Evolutionary conservation across 2,329 filamentous ascomycete genomes (phyloP).

Genomic region (Harringtonia lauricola): DNA sequence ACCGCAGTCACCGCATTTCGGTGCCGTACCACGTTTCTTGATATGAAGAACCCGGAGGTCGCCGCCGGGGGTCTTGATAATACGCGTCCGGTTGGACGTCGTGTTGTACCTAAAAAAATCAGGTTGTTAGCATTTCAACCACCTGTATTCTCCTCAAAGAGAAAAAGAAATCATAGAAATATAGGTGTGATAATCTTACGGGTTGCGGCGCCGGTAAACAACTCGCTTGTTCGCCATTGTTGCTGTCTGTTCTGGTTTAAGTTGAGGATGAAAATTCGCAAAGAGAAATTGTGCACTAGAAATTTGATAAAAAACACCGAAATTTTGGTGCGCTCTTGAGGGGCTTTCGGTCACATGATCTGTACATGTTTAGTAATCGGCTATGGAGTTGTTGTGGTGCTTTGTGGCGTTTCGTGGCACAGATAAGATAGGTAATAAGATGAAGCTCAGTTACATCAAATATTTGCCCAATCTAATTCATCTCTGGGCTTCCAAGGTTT

Average conservation of each 20-base stretch:
- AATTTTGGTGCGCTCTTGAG: slow-evolving; percentile 11
- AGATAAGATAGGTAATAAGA: too few species aligned
- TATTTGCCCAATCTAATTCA: slow-evolving; percentile 44
- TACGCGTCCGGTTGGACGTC: slow-evolving; percentile 89
- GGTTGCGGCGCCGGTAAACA: slow-evolving; percentile 68
- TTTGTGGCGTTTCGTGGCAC: too few species aligned
- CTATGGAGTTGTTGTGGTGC: too few species aligned
- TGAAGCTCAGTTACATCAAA: too few species aligned
- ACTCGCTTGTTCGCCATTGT: slow-evolving; percentile 50
- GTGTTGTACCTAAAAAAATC: slow-evolving; percentile 78
- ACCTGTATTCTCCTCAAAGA: background rate
- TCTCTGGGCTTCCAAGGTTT: slow-evolving; percentile 48
- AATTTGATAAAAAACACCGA: slow-evolving; percentile 5
- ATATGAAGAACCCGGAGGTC: slow-evolving; percentile 94
- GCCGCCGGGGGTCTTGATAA: slow-evolving; percentile 94
- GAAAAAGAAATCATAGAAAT: background rate
- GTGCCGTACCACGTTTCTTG: slow-evolving; percentile 97
- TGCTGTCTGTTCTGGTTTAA: slow-evolving; percentile 26
- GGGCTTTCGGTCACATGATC: slow-evolving; percentile 11
- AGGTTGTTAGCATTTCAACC: slow-evolving; percentile 1
- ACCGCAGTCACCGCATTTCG: slow-evolving; percentile 99
- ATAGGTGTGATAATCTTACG: slow-evolving; percentile 43
- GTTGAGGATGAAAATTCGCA: slow-evolving; percentile 3
- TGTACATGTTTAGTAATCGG: too few species aligned
- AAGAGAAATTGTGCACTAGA: slow-evolving; percentile 1